Evolutionary conservation across 2,329 filamentous ascomycete genomes (phyloP).

Genomic region (Neofusicoccum umdonicola): DNA sequence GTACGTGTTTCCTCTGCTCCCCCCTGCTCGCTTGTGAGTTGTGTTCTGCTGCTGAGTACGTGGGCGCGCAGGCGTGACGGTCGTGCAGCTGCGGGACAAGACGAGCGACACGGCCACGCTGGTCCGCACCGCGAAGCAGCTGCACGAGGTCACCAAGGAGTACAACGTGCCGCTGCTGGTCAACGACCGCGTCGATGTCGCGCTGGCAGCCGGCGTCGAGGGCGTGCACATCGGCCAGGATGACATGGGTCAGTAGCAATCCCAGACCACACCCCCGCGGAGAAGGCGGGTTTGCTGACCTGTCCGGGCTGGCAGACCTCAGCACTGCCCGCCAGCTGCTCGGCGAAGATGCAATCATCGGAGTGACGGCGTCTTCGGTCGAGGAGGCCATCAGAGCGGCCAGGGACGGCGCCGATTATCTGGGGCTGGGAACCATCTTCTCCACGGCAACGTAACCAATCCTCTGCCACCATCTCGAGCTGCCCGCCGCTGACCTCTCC

Average conservation of each 20-base stretch:
- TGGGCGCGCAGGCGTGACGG: constrained; percentile 59
- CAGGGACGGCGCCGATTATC: constrained; percentile 76
- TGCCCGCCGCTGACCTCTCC: neutral
- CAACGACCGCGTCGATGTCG: constrained; percentile 91
- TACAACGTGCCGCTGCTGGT: constrained; percentile 78
- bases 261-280: neutral
- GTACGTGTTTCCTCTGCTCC: constrained; percentile 38
- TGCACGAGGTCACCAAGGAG: constrained; percentile 68
- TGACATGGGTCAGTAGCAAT: constrained; percentile 64
- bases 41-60: neutral
- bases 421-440: constrained; percentile 88
- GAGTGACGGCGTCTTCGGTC: constrained; percentile 75
- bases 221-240: constrained; percentile 95
- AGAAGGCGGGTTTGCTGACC: neutral
- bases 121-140: constrained; percentile 65
- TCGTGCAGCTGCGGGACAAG: constrained; percentile 93
- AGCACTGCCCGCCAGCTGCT: constrained; percentile 68
- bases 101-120: constrained; percentile 69
- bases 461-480: neutral
- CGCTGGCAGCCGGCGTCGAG: constrained; percentile 79
- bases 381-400: constrained; percentile 73
- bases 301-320: constrained; percentile 49
- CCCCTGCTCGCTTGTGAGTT: neutral
- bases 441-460: constrained; percentile 67
- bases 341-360: constrained; percentile 76